Evolutionary conservation across 306 rosid genomes (phyloP).

Genomic region (Cicer cuneatum): DNA sequence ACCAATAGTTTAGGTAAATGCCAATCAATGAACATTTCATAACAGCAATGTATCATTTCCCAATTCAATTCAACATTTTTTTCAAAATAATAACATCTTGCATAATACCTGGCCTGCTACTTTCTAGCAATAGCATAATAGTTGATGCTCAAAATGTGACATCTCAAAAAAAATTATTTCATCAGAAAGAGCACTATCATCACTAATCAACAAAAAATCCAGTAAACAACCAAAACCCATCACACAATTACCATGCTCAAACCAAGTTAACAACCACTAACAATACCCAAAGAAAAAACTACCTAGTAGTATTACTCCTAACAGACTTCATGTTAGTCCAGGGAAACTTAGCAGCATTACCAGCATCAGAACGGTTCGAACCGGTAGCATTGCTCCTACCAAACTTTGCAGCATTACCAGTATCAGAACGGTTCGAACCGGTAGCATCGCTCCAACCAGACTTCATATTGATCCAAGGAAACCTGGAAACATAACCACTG

Average conservation of each 20-base stretch:
- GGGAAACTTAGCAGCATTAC: slow-evolving; percentile 72
- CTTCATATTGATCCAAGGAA: slow-evolving; percentile 33
- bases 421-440: slow-evolving; percentile 4
- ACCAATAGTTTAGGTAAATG: not conserved
- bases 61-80: slow-evolving; percentile 1
- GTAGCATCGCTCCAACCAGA: slow-evolving; percentile 52
- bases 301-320: slow-evolving; percentile 51
- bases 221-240: not conserved
- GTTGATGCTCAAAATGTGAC: not conserved
- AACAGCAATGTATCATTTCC: not conserved
- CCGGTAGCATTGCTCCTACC: slow-evolving; percentile 45
- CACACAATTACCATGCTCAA: slow-evolving; percentile 2
- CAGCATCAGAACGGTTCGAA: slow-evolving; percentile 16
- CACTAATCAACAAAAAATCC: slow-evolving; percentile 19
- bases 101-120: not conserved
- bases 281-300: slow-evolving; percentile 22
- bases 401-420: slow-evolving; percentile 65
- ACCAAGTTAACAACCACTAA: not conserved
- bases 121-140: not conserved
- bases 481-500: not conserved
- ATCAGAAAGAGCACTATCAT: slow-evolving; percentile 1
- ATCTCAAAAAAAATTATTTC: slow-evolving; percentile 7
- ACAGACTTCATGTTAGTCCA: slow-evolving; percentile 79
- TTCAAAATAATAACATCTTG: not conserved
- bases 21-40: not conserved